Conservation (phyloP, 192 early-diverging fungal genomes). For the Coemansia pectinata region DNA sequence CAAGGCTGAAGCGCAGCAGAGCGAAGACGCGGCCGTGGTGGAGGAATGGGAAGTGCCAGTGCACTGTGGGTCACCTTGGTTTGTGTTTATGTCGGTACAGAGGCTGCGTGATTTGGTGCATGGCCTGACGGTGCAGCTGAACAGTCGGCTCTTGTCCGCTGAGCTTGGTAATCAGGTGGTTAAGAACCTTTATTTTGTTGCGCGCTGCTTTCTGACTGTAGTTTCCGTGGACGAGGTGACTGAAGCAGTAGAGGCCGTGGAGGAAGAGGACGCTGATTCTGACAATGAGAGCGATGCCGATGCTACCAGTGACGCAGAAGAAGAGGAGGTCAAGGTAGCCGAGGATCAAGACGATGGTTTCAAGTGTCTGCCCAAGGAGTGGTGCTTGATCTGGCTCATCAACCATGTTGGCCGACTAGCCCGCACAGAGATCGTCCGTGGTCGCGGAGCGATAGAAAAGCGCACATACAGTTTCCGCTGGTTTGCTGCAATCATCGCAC, state of each 20-base stretch:
- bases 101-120: conserved; percentile 59
- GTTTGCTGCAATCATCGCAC: conserved; percentile 82
- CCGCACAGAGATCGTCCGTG: conserved; percentile 49
- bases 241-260: not conserved
- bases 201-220: conserved; percentile 64
- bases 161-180: conserved; percentile 88
- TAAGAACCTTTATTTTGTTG: conserved; percentile 93
- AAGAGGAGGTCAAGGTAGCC: conserved; percentile 29
- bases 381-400: conserved; percentile 51
- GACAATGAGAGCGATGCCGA: conserved; percentile 46
- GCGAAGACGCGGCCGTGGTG: not conserved
- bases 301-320: conserved; percentile 12
- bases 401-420: conserved; percentile 37
- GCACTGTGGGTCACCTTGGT: conserved; percentile 23
- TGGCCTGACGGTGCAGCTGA: conserved; percentile 64
- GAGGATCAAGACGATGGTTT: conserved; percentile 36
- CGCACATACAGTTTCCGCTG: conserved; percentile 84
- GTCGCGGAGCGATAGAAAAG: conserved; percentile 47
- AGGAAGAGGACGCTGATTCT: conserved; percentile 16
- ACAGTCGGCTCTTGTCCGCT: conserved; percentile 62
- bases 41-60: conserved; percentile 33
- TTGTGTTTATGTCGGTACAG: conserved; percentile 30
- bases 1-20: conserved; percentile 4
- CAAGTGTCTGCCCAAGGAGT: conserved; percentile 24
- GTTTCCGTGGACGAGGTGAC: conserved; percentile 15